Evolutionary conservation across 108 stramenopile genomes (phyloP).

Genomic region (Asterionellopsis glacialis): DNA sequence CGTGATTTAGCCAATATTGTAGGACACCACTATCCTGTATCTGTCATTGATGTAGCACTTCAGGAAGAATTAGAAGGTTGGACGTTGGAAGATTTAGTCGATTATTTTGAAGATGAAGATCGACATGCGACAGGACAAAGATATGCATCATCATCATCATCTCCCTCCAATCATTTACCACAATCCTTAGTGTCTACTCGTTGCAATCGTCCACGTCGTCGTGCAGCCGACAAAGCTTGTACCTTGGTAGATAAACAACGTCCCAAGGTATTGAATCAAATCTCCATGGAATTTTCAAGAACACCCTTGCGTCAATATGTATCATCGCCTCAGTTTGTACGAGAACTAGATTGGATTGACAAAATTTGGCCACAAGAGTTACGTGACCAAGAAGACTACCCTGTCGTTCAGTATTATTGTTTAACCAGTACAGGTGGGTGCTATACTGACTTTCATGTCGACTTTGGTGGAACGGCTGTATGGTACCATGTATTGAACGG

Average conservation of each 20-base stretch:
- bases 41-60: slow-evolving; percentile 46
- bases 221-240: slow-evolving; percentile 3
- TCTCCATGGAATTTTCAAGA: slow-evolving; percentile 60
- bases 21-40: slow-evolving; percentile 33
- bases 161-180: not conserved
- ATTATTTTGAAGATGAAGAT: slow-evolving; percentile 58
- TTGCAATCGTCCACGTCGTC: not conserved
- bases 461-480: slow-evolving; percentile 93
- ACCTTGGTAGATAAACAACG: not conserved
- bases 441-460: slow-evolving; percentile 94
- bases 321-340: slow-evolving; percentile 60
- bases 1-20: slow-evolving; percentile 37
- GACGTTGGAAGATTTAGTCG: slow-evolving; percentile 46
- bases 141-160: not conserved
- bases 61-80: slow-evolving; percentile 56
- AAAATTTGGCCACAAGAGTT: slow-evolving; percentile 53
- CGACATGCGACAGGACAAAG: slow-evolving; percentile 12
- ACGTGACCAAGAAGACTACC: slow-evolving; percentile 30
- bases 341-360: slow-evolving; percentile 81
- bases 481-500: slow-evolving; percentile 91
- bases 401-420: slow-evolving; percentile 82
- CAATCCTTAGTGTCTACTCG: not conserved
- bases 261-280: slow-evolving; percentile 55
- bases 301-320: slow-evolving; percentile 44
- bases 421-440: slow-evolving; percentile 74